Conservation (phyloP, 2,329 filamentous ascomycete genomes). For the Orbilia javanica region DNA sequence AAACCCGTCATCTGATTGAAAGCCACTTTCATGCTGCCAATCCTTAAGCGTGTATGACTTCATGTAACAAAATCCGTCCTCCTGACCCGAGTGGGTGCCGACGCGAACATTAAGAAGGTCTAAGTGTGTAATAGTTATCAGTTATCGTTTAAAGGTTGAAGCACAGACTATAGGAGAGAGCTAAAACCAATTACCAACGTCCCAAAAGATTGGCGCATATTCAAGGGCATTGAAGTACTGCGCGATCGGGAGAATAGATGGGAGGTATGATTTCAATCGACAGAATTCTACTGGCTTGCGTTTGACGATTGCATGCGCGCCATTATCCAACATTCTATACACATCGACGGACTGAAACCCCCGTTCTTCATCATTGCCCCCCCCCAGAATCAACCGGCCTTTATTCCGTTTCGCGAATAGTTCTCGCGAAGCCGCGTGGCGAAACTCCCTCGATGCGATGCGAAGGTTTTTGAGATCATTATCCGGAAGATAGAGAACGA, state of each 20-base stretch:
- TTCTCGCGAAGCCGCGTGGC: neutral
- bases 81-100: neutral
- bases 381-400: neutral
- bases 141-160: too few species aligned
- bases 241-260: neutral
- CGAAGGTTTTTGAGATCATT: neutral
- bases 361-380: neutral
- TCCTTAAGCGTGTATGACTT: neutral
- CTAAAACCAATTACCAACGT: neutral
- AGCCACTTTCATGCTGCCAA: neutral
- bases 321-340: neutral
- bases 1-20: neutral
- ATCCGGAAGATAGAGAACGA: neutral
- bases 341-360: neutral
- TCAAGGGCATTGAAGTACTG: neutral
- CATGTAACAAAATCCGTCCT: neutral
- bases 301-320: too few species aligned
- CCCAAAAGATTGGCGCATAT: conserved; percentile 4
- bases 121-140: neutral
- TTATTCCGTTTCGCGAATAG: neutral
- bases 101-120: neutral
- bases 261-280: neutral
- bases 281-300: conserved; percentile 1
- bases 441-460: conserved; percentile 15
- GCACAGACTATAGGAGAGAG: too few species aligned